These are phyloP conservation scores for Manihot esculenta DNA, from an alignment of 441 rosid genomes.

Conservation along the genomic window DNA sequence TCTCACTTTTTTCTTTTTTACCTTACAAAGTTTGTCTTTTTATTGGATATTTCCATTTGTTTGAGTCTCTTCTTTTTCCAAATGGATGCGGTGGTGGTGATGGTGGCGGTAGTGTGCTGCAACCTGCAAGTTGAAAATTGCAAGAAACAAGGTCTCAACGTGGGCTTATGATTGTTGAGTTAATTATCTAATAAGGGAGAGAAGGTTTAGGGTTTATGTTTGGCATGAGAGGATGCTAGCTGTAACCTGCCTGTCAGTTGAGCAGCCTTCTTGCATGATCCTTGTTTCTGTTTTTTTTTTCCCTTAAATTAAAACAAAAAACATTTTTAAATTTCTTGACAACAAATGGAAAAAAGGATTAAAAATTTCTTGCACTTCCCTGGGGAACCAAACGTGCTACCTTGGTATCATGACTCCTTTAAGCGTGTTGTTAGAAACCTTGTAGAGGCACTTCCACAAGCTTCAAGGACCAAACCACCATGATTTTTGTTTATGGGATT, in stretches of 20 bases:
- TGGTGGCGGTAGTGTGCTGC: conserved; percentile 9
- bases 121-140: conserved; percentile 13
- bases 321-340: not conserved
- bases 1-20: too few species aligned
- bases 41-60: too few species aligned
- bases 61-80: not conserved
- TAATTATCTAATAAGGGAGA: conserved; percentile 12
- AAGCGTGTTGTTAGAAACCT: conserved; percentile 39
- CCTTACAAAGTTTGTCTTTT: too few species aligned
- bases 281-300: conserved; percentile 20
- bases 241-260: conserved; percentile 88
- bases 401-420: conserved; percentile 55
- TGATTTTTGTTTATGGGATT: conserved; percentile 46
- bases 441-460: conserved; percentile 28
- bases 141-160: conserved; percentile 44
- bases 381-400: conserved; percentile 50
- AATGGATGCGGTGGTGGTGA: too few species aligned
- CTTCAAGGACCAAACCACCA: conserved; percentile 23
- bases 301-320: not conserved
- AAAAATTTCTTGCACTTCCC: conserved; percentile 17
- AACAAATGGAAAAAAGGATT: not conserved
- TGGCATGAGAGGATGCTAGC: conserved; percentile 69
- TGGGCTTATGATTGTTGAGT: conserved; percentile 46
- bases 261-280: conserved; percentile 98
- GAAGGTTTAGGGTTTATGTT: conserved; percentile 59